Base-by-base conservation (phyloP, 73 alveolate genomes). In the Paramecium caudatum region DNA sequence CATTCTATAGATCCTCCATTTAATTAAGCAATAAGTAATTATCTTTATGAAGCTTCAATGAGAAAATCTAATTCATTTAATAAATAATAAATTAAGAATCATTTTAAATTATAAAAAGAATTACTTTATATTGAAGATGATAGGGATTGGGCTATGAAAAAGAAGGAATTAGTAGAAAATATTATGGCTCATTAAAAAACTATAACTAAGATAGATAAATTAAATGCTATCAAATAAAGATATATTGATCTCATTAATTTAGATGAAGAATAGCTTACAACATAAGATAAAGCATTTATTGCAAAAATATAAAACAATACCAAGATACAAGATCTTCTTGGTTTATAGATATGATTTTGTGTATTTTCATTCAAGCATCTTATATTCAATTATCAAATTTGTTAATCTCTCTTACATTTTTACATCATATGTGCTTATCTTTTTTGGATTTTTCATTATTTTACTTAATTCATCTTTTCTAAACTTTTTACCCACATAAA, bases 401-500 rank as follows among this genome's bases (percentile, higher is more conserved):
- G 23, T 23, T 25, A 55, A 55, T 23, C 45, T 55, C 10, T 5
- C 30, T 27, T 55, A 27, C 12, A 55, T 55, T 9, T 55, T 13
- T n/a, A n/a, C n/a, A n/a, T n/a, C n/a, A n/a, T n/a, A n/a, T n/a
- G n/a, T n/a, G n/a, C n/a, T n/a, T n/a, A n/a, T n/a, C n/a, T 55
- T 55, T 55, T 55, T 43, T 5, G 80, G 23, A 27, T 55, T 9
- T 69, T 82, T 15, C 33, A 82, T 13, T 27, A 39, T 69, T 10
- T 41, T 30, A 12, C 34, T 43, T 33, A 19, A 27, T 86, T 45
- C 8, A 55, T 55, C 80, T 23, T 37, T 27, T 23, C 46, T 10
- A 55, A 82, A 96, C 1, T 98, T 98, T 90, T 80, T 48, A 7
- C 96, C 95, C 5, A 96, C 86, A 23, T 94, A 90, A 83, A 91